These are phyloP conservation scores for Rhizopogon salebrosus DNA, from an alignment of 768 basidiomycete species.

Conservation along the genomic window DNA sequence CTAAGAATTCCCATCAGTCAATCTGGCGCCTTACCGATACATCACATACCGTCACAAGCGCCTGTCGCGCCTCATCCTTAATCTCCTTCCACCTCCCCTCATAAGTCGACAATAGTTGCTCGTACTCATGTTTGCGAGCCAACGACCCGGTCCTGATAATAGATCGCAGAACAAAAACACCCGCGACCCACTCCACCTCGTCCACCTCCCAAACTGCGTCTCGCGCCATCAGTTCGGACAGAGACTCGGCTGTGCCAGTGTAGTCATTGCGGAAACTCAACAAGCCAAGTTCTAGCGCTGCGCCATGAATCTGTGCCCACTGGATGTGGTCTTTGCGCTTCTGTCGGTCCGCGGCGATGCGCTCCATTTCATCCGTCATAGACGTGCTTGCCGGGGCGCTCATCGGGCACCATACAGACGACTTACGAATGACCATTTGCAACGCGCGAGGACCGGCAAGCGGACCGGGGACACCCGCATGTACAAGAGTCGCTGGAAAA, in stretches of 20 bases:
- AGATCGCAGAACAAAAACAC: slow-evolving; percentile 51
- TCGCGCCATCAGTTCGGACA: slow-evolving; percentile 57
- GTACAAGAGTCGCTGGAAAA: slow-evolving; percentile 42
- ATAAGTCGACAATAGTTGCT: slow-evolving; percentile 49
- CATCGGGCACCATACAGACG: slow-evolving; percentile 47
- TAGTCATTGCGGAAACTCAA: slow-evolving; percentile 41
- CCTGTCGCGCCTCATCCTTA: slow-evolving; percentile 60
- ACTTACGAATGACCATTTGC: slow-evolving; percentile 54
- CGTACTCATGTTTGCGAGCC: slow-evolving; percentile 50
- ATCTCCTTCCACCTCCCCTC: slow-evolving; percentile 70
- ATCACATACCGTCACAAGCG: slow-evolving; percentile 45
- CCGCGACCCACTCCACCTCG: slow-evolving; percentile 67
- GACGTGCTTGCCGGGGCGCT: slow-evolving; percentile 21
- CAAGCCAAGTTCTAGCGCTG: slow-evolving; percentile 56
- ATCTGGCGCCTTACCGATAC: background rate
- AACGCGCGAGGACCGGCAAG: slow-evolving; percentile 52
- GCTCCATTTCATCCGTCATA: slow-evolving; percentile 56
- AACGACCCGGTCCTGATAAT: slow-evolving; percentile 51
- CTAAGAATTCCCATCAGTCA: background rate
- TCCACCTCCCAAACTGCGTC: slow-evolving; percentile 64
- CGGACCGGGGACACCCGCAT: slow-evolving; percentile 52
- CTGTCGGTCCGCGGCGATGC: slow-evolving; percentile 55
- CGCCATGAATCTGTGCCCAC: slow-evolving; percentile 63
- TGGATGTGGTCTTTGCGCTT: slow-evolving; percentile 60
- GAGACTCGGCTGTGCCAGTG: slow-evolving; percentile 33